Evolutionary conservation across 1,284 basidiomycete genomes (phyloP), one percentile per base, ranked within the genome.

Genomic region (Fomitopsis betulina): DNA sequence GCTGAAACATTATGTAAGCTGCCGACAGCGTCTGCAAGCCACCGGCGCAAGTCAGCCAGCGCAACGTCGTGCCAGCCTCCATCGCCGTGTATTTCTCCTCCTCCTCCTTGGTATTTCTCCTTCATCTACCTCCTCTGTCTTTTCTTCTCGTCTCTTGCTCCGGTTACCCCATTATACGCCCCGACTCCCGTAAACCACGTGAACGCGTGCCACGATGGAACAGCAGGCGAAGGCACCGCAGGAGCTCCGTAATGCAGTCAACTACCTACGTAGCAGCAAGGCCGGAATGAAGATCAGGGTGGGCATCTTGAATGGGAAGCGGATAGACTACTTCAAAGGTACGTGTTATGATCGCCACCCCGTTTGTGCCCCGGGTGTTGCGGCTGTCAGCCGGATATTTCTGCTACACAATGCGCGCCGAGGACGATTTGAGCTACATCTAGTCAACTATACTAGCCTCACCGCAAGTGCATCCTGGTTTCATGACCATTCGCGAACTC

Each of bases 301-400:
- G 4, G 96, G 96, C 39, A 88, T 95, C 7, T 77, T 98, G 68
- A 94, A 94, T 67, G 97, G 96, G 39, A 98, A 97, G 74, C 88
- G 96, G 51, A 81, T 96, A 58, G 96, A 98, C 74, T 98, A 98
- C 77, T 99, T 99, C 80, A 98, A 96, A 80, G 96, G 94, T 92
- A 63, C 65, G 82, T 77, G 4, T 19, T 12, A 35, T 10, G 43
- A 47, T 47, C 19, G 32, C 12, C 42, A 30, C 38, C 25, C 37
- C 35, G 51, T n/a, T 19, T 37, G 15, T 21, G 27, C 1, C 10
- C 25, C 38, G 37, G 19, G 12, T 39, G 52, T 8, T 25, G 17
- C 3, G 7, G 21, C 6, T 27, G 17, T 15, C n/a, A 13, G 9
- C 49, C 19, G 32, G 33, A 17, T 32, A 19, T 10, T 32, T 17